Percentiles rank a stretch among this genome's conserved stretches.
These are phyloP conservation scores for Mycena rebaudengoi DNA, from an alignment of 768 basidiomycete species.

Conservation along the genomic window DNA sequence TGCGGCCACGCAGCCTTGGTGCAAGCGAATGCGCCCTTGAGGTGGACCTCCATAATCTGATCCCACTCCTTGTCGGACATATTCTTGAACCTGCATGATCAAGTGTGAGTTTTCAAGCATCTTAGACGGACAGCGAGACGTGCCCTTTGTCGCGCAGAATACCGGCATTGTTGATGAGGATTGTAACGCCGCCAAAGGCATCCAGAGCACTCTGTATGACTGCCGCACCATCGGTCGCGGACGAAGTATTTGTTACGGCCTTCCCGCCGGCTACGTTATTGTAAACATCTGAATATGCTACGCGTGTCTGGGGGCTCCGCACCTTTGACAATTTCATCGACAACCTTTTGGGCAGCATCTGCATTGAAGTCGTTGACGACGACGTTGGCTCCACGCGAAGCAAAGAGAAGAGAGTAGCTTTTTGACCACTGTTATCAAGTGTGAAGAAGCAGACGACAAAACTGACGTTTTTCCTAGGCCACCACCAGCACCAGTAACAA, in stretches of 20 bases:
- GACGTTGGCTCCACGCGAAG: constrained; percentile 91
- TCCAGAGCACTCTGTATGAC: constrained; percentile 89
- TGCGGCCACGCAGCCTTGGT: constrained; percentile 96
- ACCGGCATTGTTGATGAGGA: constrained; percentile 96
- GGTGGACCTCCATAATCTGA: constrained; percentile 85
- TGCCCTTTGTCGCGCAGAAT: constrained; percentile 86
- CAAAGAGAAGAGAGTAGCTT: constrained; percentile 92
- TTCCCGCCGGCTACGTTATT: constrained; percentile 78
- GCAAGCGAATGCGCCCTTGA: constrained; percentile 93
- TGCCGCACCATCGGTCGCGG: constrained; percentile 84
- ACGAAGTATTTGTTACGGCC: constrained; percentile 87
- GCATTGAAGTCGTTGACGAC: constrained; percentile 95
- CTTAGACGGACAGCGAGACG: constrained; percentile 23
- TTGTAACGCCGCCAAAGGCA: constrained; percentile 83
- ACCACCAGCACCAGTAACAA: constrained; percentile 95
- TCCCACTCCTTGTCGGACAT: constrained; percentile 97
- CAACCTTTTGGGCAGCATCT: constrained; percentile 90
- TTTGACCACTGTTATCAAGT: background rate
- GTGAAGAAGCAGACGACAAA: background rate
- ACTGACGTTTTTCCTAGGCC: constrained; percentile 92
- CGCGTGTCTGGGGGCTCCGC: no score
- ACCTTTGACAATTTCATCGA: constrained; percentile 88
- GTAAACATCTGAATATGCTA: background rate
- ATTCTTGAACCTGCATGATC: constrained; percentile 82
- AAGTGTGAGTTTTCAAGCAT: background rate